Evolutionary conservation across 371 early-diverging fungal species (phyloP), one percentile per base, ranked within the genome.

Genomic region (Haplosporangium sp.): DNA sequence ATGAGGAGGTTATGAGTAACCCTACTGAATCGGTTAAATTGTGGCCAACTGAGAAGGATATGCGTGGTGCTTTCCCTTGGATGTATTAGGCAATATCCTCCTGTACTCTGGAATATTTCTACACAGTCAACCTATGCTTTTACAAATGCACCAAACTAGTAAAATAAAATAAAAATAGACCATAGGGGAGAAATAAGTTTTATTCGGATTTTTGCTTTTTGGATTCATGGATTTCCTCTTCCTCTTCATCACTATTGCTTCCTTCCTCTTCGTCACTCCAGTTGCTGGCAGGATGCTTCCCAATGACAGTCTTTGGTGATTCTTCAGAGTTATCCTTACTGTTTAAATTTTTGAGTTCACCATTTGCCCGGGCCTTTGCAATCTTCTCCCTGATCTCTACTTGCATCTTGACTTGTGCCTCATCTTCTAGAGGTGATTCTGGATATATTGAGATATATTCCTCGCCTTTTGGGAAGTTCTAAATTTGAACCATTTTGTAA

Each of bases 1-100:
- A 81, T 35, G 82, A 81, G 42, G 82, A 81, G 45, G 56, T 53
- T 48, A n/a, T 81, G 60, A 75, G 75, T 47, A 67, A 61, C 27
- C 75, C 75, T 1, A 65, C 62, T 7, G 82, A 74, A 27, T 64
- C 75, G 20, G 62, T 81, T 53, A 81, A 81, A 67, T 44, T 81
- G 9, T 81, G 81, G 81, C 81, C 81, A 38, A 81, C 72, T 2
- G 81, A 81, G 38, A 55, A 59, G 2, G 75, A 70, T 11, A 67
- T 81, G 69, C 75, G 72, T 27, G 67, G 71, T 7, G 81, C 81
- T 27, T 81, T 81, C 69, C 75, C 81, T 13, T 81, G 81, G 79
- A 63, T 78, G 61, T 34, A 68, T 15, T 78, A 64, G 53, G 4
- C 27, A 44, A 15, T 4, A 15, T 35, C 15, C 57, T 42, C 37